Evolutionary conservation across 371 early-diverging fungal species (phyloP).

Genomic region (Massospora cicadina): DNA sequence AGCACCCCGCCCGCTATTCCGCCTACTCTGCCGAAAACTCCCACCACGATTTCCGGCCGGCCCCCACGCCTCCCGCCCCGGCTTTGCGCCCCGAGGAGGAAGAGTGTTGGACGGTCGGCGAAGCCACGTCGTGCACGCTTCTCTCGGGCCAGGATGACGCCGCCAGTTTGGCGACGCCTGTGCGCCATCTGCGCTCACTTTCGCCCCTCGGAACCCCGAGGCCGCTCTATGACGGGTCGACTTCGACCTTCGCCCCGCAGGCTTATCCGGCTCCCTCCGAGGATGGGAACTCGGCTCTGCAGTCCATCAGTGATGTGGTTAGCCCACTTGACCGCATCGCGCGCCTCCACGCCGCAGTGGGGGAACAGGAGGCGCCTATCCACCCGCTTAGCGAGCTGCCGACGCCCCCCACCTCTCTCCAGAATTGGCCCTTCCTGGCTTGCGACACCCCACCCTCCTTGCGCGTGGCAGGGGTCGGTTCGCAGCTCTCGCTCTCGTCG

Average conservation of each 20-base stretch:
- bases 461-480: no score
- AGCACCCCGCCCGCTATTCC: neutral
- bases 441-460: neutral
- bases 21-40: conserved; percentile 4
- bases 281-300: neutral
- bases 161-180: neutral
- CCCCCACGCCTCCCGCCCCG: neutral
- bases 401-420: neutral
- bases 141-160: neutral
- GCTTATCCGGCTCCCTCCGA: neutral
- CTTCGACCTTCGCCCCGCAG: neutral
- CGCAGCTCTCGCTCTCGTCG: neutral
- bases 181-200: neutral
- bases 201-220: neutral
- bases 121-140: neutral
- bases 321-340: conserved; percentile 6
- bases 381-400: neutral
- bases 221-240: neutral
- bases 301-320: neutral
- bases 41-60: neutral
- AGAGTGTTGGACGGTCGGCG: neutral
- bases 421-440: conserved; percentile 6
- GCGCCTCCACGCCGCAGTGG: neutral
- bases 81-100: neutral
- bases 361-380: neutral